Percentiles rank a stretch among this genome's conserved stretches.
Conservation (phyloP, 2,329 filamentous ascomycete genomes). For the Bimuria novae-zelandiae region DNA sequence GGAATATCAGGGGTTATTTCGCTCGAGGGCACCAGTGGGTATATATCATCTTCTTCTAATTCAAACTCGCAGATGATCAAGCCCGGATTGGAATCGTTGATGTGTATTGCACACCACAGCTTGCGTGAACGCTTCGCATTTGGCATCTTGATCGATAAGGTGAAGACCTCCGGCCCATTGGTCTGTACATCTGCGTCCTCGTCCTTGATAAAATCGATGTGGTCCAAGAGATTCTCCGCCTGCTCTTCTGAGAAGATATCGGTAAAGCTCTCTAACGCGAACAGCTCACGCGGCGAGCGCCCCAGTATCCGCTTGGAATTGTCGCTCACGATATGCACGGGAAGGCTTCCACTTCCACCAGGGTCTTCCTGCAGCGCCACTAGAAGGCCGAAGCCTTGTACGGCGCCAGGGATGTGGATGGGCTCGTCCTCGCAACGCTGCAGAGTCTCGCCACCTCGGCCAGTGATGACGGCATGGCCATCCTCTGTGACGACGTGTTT, state of each 20-base stretch:
- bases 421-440: conserved; percentile 90
- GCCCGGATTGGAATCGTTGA: conserved; percentile 65
- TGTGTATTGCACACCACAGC: conserved; percentile 86
- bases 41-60: conserved; percentile 72
- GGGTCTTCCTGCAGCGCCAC: conserved; percentile 73
- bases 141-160: conserved; percentile 69
- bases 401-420: conserved; percentile 81
- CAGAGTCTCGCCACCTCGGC: conserved; percentile 70
- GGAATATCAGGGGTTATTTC: conserved; percentile 66
- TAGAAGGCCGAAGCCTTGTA: conserved; percentile 80
- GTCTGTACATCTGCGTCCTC: conserved; percentile 74
- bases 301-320: conserved; percentile 78
- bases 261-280: conserved; percentile 74
- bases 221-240: conserved; percentile 79
- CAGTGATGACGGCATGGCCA: conserved; percentile 82
- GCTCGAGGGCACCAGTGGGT: conserved; percentile 66
- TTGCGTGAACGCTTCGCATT: conserved; percentile 61
- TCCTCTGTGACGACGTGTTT: conserved; percentile 76
- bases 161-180: conserved; percentile 87
- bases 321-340: conserved; percentile 77
- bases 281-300: conserved; percentile 76
- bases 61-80: conserved; percentile 89
- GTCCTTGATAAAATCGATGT: conserved; percentile 85
- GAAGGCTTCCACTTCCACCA: conserved; percentile 63
- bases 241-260: conserved; percentile 85